Conservation (phyloP, 371 early-diverging fungal genomes). For the Actinomortierella ambigua region DNA sequence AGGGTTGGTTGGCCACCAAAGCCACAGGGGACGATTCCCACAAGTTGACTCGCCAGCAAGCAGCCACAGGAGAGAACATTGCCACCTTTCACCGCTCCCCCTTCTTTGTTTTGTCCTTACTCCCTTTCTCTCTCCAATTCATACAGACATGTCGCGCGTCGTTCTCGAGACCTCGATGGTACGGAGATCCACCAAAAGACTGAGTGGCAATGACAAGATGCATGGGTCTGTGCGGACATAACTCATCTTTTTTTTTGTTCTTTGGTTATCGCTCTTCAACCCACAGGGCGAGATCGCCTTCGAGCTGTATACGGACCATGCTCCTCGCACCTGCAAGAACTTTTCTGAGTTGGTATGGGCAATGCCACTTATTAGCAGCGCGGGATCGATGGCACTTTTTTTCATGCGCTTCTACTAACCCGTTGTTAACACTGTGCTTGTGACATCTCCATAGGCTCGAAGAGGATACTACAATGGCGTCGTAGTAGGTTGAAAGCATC, state of each 20-base stretch:
- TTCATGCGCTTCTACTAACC: background rate
- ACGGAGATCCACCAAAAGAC: background rate
- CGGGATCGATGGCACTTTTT: too few species aligned
- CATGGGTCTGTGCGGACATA: background rate
- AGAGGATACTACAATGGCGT: slow-evolving; percentile 72
- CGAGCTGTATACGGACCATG: slow-evolving; percentile 76
- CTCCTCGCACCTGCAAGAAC: slow-evolving; percentile 78
- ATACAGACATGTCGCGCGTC: slow-evolving; percentile 54
- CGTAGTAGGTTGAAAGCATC: slow-evolving; percentile 53
- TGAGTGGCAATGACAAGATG: background rate
- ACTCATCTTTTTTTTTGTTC: background rate
- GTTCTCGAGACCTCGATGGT: slow-evolving; percentile 68
- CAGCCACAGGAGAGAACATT: too few species aligned
- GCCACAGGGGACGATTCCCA: too few species aligned
- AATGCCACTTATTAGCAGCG: too few species aligned
- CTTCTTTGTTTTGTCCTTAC: too few species aligned
- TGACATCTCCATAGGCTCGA: slow-evolving; percentile 53
- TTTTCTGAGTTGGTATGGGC: slow-evolving; percentile 70
- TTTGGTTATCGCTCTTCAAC: background rate
- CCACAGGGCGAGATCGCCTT: slow-evolving; percentile 61
- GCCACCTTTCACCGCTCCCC: too few species aligned
- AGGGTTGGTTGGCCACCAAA: too few species aligned
- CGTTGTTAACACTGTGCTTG: background rate
- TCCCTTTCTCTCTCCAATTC: too few species aligned
- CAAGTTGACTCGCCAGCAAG: too few species aligned